These are phyloP conservation scores for Aureobasidium uvarum DNA, from an alignment of 2,329 filamentous ascomycete genomes.

Conservation along the genomic window DNA sequence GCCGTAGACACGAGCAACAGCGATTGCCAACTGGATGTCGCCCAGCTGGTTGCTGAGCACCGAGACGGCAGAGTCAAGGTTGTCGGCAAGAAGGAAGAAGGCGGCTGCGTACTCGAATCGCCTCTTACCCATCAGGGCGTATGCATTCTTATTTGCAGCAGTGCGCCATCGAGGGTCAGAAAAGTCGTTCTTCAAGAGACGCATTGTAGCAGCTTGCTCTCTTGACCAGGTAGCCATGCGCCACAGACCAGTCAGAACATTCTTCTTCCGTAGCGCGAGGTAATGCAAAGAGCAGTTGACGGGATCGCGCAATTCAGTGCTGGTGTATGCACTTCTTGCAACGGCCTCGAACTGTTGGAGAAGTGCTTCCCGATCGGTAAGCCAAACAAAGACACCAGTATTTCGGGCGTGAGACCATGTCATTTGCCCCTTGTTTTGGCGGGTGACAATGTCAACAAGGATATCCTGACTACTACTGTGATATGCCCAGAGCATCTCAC, in stretches of 20 bases:
- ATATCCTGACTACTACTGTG: constrained; percentile 88
- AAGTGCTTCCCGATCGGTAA: constrained; percentile 71
- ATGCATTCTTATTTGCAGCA: constrained; percentile 91
- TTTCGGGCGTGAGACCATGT: constrained; percentile 82
- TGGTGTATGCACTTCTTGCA: constrained; percentile 89
- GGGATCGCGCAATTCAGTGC: constrained; percentile 81
- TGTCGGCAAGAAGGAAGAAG: constrained; percentile 89
- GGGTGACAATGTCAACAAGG: constrained; percentile 74
- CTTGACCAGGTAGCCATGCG: constrained; percentile 87
- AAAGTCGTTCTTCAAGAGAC: constrained; percentile 87
- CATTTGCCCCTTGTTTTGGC: constrained; percentile 75
- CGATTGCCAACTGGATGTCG: constrained; percentile 85
- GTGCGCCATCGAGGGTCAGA: constrained; percentile 82
- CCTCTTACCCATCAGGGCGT: constrained; percentile 85
- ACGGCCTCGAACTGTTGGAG: constrained; percentile 86
- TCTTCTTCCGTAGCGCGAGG: constrained; percentile 82
- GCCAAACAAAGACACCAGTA: constrained; percentile 93
- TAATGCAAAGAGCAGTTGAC: constrained; percentile 91
- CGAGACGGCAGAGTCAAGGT: constrained; percentile 78
- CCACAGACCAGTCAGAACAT: constrained; percentile 87
- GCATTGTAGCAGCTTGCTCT: constrained; percentile 78
- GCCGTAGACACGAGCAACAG: constrained; percentile 83
- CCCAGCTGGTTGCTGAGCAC: constrained; percentile 84
- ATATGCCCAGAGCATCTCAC: constrained; percentile 83
- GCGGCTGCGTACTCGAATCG: constrained; percentile 93